Percentiles rank a stretch among this genome's conserved stretches.
These are phyloP conservation scores for Chlorella sp. DNA, from an alignment of 139 green algal genomes.

Conservation along the genomic window DNA sequence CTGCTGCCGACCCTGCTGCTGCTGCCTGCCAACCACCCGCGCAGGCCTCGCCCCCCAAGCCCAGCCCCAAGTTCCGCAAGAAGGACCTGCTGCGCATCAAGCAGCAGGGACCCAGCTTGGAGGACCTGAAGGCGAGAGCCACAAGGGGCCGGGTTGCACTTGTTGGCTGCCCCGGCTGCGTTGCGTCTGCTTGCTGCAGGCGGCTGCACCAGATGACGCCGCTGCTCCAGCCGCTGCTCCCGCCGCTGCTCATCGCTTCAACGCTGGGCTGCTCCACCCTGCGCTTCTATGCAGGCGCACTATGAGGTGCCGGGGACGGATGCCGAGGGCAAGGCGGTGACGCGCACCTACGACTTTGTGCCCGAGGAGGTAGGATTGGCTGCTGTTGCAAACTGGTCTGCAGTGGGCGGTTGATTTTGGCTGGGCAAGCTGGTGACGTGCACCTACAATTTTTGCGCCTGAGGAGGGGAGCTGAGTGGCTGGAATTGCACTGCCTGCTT, in stretches of 20 bases:
- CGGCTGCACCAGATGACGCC: not conserved
- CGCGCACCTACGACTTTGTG: constrained; percentile 38
- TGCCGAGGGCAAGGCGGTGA: constrained; percentile 1
- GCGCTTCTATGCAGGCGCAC: constrained; percentile 41
- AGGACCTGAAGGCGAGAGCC: constrained; percentile 48
- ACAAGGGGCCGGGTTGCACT: not conserved
- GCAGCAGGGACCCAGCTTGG: constrained; percentile 51
- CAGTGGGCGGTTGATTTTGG: too few relatives aligned
- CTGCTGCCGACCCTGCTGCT: too few relatives aligned
- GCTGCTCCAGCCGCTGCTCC: too few relatives aligned
- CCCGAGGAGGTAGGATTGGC: not conserved
- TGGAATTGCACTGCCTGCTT: too few relatives aligned
- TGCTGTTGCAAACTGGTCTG: too few relatives aligned
- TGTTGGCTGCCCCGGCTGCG: not conserved
- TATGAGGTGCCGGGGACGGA: constrained; percentile 32
- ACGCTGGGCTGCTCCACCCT: too few relatives aligned
- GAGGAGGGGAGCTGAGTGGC: too few relatives aligned
- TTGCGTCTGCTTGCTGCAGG: not conserved
- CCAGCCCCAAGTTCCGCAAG: constrained; percentile 37
- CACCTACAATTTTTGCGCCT: too few relatives aligned
- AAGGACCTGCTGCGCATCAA: constrained; percentile 62
- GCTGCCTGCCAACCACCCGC: not conserved
- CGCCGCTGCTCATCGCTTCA: too few relatives aligned
- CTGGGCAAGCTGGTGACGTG: too few relatives aligned
- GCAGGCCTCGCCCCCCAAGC: constrained; percentile 28